These are phyloP conservation scores for Sporothrix luriei DNA, from an alignment of 2,329 filamentous ascomycete genomes.

Conservation along the genomic window DNA sequence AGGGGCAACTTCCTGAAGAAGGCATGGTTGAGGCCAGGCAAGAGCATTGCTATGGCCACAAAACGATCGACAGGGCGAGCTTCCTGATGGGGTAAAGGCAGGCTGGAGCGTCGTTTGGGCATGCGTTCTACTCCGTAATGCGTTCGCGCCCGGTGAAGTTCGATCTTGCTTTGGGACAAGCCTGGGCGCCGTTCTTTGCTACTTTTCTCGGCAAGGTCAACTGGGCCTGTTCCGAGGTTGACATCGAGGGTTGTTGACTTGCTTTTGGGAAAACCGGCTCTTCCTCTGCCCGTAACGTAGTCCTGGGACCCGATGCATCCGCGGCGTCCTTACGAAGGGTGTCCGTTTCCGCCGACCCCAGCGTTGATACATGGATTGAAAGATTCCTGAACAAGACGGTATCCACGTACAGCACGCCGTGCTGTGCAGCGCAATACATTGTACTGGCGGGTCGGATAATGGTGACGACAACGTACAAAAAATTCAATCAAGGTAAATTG, in stretches of 20 bases:
- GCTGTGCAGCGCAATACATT: too few species aligned
- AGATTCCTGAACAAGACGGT: background rate
- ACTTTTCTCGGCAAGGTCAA: background rate
- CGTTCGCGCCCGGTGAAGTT: background rate
- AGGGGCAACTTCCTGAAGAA: slow-evolving; percentile 12
- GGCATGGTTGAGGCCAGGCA: background rate
- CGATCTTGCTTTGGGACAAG: background rate
- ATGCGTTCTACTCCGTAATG: too few species aligned
- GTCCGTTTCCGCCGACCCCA: slow-evolving; percentile 7
- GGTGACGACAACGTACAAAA: slow-evolving; percentile 19
- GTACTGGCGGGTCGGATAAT: background rate
- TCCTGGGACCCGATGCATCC: slow-evolving; percentile 2
- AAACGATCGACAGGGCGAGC: slow-evolving; percentile 18
- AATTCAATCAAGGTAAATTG: background rate
- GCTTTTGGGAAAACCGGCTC: background rate
- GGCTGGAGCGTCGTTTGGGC: too few species aligned
- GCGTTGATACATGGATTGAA: background rate
- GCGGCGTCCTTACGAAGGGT: background rate
- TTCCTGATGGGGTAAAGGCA: slow-evolving; percentile 5
- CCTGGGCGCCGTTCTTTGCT: background rate
- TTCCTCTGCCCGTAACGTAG: background rate
- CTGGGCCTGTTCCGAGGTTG: background rate
- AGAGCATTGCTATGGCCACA: background rate
- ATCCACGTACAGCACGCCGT: background rate
- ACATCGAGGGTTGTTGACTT: background rate